Evolutionary conservation across 257 asterid genomes (phyloP), one percentile per base, ranked within the genome.

Genomic region (Penstemon newberryi): DNA sequence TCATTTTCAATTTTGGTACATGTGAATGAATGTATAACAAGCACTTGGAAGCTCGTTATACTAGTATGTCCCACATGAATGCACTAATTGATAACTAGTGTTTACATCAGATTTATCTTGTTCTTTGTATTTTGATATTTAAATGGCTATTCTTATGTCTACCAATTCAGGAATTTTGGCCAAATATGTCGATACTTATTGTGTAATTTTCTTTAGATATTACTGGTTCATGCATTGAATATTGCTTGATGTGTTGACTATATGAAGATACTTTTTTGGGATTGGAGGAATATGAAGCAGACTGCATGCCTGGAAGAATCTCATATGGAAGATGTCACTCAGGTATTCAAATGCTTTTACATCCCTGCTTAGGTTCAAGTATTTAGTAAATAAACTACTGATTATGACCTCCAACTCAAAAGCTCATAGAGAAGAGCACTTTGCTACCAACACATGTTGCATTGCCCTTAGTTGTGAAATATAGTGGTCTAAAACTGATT

Each of bases 291-390:
- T 70, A 82, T 70, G 84, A 81, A 79, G 72, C 91, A 82, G 84
- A 79, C 64, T 44, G 97, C 97, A 5, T 65, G 95, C 79, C 77
- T 91, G 86, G 97, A 90, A 71, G 99, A 90, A 67, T 87, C 89
- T 59, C 99, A 94, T 75, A 87, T 75, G 75, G 99, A 91, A 37
- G 99, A 94, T 80, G 93, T 94, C 51, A 88, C 97, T 75, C 99
- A 91, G 96, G 99, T 94, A 70, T 69, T 75, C 60, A 52, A 67
- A 19, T 60, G 62, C 63, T 18, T 52, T 63, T 44, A 4, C 41
- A 60, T 64, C 40, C 40, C 60, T 39, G 12, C 61, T 70, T 56
- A 41, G 10, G 44, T 60, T 6, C 51, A 60, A 57, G 33, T 50
- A 65, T 63, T 38, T 18, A 9, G 50, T 50, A n/a, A 64, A 46